Conservation (phyloP, 1,139 yeast species). For the Keqinozyma sinolaborantium region DNA sequence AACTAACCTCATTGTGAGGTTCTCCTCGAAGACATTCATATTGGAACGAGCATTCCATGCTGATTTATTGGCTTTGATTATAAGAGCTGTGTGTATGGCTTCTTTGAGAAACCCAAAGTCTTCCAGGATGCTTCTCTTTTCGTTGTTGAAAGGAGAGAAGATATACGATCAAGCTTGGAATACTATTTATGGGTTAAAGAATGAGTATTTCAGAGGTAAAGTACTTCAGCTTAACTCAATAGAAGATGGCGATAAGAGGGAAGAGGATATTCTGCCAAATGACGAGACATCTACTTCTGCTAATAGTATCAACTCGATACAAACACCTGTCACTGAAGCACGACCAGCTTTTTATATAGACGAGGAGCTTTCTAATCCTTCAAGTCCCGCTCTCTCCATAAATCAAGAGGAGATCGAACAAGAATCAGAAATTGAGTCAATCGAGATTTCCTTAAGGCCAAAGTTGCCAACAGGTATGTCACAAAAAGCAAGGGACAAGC, state of each 20-base stretch:
- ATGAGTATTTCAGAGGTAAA: conserved; percentile 23
- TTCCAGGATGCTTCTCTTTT: conserved; percentile 52
- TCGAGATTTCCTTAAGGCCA: conserved; percentile 34
- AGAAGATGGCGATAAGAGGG: conserved; percentile 13
- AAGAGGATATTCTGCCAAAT: conserved; percentile 6
- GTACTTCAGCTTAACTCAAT: conserved; percentile 13
- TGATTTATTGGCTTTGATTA: conserved; percentile 55
- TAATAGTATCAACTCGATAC: conserved; percentile 1
- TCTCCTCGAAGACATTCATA: conserved; percentile 41
- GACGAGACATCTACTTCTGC: conserved; percentile 1
- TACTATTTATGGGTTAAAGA: conserved; percentile 25
- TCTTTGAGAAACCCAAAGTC: conserved; percentile 46
- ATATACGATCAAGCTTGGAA: conserved; percentile 31
- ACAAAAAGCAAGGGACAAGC: conserved; percentile 53
- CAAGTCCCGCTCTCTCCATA: neutral
- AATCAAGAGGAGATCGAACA: conserved; percentile 7
- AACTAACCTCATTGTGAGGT: conserved; percentile 47
- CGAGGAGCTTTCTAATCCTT: conserved; percentile 3
- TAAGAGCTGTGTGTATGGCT: conserved; percentile 53
- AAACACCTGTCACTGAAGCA: conserved; percentile 5
- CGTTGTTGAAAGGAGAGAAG: conserved; percentile 48
- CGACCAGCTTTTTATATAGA: conserved; percentile 6
- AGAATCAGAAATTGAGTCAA: conserved; percentile 14
- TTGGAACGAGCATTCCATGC: conserved; percentile 45
- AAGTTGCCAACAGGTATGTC: conserved; percentile 64